Evolutionary conservation across 2,329 filamentous ascomycete species (phyloP), one percentile per base, ranked within the genome.

Genomic region (Coleophoma cylindrospora): DNA sequence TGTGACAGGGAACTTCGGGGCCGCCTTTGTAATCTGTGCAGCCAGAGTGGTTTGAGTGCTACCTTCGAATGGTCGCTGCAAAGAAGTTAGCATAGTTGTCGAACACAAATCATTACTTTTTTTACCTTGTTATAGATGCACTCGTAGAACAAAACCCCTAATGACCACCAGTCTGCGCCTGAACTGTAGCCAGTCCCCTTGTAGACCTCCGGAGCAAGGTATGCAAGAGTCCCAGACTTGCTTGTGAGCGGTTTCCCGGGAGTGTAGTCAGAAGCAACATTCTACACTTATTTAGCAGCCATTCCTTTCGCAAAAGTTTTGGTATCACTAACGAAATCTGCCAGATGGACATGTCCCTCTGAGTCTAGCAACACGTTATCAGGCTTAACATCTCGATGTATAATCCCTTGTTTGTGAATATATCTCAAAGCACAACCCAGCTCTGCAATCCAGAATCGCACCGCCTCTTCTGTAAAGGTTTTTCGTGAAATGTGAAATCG

Each of bases 401-500:
- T 90, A 62, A 96, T 95, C 59, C 87, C 86, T 66, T 95, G 89
- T 36, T 77, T 75, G 66, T 95, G 91, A 54, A 95, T 85, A 63
- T 95, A 95, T 66, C 84, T 80, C 64, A 99, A 71, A 37, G 94
- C 94, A 70, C 92, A 97, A 12, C 89, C 92, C 27, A 99, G 75
- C 71, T 97, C 89, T 7, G 92, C 84, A 66, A 97, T 92, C 94
- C 94, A 99, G 67, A 99, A 99, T 49, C 89, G 85, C 48, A 99
- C 88, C 3, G 92, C 91, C 47, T 97, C 94, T 71, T 99, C 94
- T 41, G 92, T 99, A 66, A 99, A 97, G 1, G 91, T 94, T 72
- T 97, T 97, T 64, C 94, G 81, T 50, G 94, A 96, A 59, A 99
- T 97, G 71, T 99, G 94, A 68, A 97, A 99, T 65, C 94, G 86